phyloP scores from a whole-genome alignment of 495 filamentous ascomycete genomes.

The Lepidopterella palustris region DNA sequence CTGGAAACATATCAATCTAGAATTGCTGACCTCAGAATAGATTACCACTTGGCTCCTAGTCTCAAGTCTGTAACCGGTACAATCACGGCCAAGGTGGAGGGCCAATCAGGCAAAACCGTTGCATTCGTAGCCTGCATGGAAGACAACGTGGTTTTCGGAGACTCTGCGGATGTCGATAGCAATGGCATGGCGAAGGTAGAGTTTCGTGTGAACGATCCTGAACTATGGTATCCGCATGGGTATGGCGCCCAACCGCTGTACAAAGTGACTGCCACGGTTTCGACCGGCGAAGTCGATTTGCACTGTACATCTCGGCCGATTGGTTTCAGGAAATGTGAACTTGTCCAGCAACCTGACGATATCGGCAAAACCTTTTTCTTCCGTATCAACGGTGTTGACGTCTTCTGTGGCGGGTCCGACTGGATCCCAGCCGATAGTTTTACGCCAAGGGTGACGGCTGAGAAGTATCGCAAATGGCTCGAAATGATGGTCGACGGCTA shows the following conservation, averaged over 20 bases:
- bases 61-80: slow-evolving; percentile 30
- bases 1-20: slow-evolving; percentile 34
- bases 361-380: slow-evolving; percentile 39
- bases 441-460: slow-evolving; percentile 32
- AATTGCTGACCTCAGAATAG: slow-evolving; percentile 32
- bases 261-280: slow-evolving; percentile 29
- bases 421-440: slow-evolving; percentile 41
- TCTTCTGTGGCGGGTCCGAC: slow-evolving; percentile 38
- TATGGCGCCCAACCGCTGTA: slow-evolving; percentile 38
- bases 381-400: slow-evolving; percentile 35
- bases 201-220: slow-evolving; percentile 31
- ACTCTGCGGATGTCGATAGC: slow-evolving; percentile 21
- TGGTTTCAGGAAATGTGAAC: slow-evolving; percentile 36
- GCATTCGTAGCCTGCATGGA: slow-evolving; percentile 25
- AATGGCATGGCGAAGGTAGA: slow-evolving; percentile 30
- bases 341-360: slow-evolving; percentile 35
- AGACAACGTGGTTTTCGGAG: slow-evolving; percentile 27
- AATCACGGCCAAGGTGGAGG: slow-evolving; percentile 31
- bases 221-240: slow-evolving; percentile 38
- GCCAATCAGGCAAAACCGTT: slow-evolving; percentile 22
- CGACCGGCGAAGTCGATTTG: slow-evolving; percentile 25
- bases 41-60: slow-evolving; percentile 29
- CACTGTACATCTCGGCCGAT: slow-evolving; percentile 29
- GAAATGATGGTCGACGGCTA: slow-evolving; percentile 53
- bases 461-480: slow-evolving; percentile 36